These are phyloP conservation scores for Chalciporus piperatus DNA, from an alignment of 768 basidiomycete species.

Conservation along the genomic window DNA sequence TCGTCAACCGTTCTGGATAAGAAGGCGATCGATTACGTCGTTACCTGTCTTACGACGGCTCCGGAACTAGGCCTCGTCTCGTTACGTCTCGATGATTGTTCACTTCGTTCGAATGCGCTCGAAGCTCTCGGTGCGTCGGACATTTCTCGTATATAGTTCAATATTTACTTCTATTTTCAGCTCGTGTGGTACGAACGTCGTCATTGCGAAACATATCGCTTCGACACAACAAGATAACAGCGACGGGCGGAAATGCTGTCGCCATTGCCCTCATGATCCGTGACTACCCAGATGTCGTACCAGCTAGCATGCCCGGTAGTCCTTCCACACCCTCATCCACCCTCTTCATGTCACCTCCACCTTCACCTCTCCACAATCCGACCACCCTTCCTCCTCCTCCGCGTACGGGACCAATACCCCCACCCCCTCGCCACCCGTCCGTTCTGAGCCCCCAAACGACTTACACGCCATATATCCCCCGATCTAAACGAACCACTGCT, in stretches of 20 bases:
- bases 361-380: conserved; percentile 32
- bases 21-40: conserved; percentile 78
- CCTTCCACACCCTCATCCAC: conserved; percentile 11
- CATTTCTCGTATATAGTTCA: background rate
- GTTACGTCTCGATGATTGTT: conserved; percentile 86
- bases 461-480: conserved; percentile 81
- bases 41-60: conserved; percentile 54
- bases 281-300: conserved; percentile 85
- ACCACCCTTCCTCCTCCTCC: conserved; percentile 15
- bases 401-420: conserved; percentile 41
- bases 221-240: conserved; percentile 81
- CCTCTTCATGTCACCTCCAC: conserved; percentile 30
- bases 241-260: conserved; percentile 86
- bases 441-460: conserved; percentile 58
- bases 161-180: conserved; percentile 34
- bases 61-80: conserved; percentile 56
- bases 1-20: conserved; percentile 86
- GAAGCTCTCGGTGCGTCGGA: conserved; percentile 71
- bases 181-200: conserved; percentile 79
- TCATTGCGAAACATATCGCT: conserved; percentile 86
- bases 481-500: conserved; percentile 44
- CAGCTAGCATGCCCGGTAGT: conserved; percentile 14
- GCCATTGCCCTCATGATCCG: conserved; percentile 94
- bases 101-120: conserved; percentile 65
- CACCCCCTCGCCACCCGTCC: conserved; percentile 51